These are phyloP conservation scores for Tetrapisispora taiwanensis DNA, from an alignment of 805 yeast species.

Conservation along the genomic window DNA sequence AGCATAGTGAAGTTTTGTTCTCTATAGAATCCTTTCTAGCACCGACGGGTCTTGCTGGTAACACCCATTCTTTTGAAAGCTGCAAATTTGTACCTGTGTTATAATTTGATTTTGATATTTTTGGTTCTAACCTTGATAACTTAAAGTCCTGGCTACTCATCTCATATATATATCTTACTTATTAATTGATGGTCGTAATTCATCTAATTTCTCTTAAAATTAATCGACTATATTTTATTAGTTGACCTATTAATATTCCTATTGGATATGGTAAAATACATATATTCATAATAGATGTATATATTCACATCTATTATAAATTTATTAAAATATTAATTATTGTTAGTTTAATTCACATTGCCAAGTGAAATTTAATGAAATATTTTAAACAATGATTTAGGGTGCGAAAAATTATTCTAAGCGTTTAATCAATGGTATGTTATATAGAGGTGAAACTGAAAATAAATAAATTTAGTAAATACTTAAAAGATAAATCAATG, in stretches of 20 bases:
- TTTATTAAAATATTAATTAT: too few species aligned
- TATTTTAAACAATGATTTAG: background rate
- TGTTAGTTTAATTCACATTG: too few species aligned
- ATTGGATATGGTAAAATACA: too few species aligned
- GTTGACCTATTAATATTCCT: too few species aligned
- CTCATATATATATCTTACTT: background rate
- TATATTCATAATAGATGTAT: too few species aligned
- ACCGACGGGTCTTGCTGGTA: constrained; percentile 13
- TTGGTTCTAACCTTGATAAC: background rate
- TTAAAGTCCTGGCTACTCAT: background rate
- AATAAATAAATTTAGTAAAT: too few species aligned
- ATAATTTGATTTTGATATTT: background rate
- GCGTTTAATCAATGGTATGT: too few species aligned
- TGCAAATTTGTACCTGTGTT: constrained; percentile 5
- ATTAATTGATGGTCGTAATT: background rate
- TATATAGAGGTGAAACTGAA: too few species aligned
- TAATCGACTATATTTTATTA: too few species aligned
- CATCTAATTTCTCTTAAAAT: background rate
- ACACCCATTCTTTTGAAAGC: constrained; percentile 12
- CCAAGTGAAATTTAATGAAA: background rate
- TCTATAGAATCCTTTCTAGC: background rate
- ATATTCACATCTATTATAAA: too few species aligned
- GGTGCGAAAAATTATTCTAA: background rate
- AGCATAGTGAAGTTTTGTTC: background rate
- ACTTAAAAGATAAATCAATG: too few species aligned